phyloP scores from a whole-genome alignment of 257 asterid genomes.

The Gardenia jasminoides region DNA sequence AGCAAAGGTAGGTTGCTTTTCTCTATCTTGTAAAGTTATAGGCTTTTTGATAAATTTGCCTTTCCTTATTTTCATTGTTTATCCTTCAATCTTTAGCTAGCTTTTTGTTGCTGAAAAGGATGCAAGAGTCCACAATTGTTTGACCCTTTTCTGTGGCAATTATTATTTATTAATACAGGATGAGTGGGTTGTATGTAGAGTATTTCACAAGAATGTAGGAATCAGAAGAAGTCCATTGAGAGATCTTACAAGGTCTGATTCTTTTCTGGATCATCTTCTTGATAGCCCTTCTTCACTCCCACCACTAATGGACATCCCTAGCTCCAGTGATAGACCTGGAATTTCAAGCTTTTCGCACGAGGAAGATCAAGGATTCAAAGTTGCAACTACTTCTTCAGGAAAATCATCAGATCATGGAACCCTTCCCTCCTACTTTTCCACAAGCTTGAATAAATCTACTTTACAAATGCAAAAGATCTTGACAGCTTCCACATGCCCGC shows the following conservation, averaged over 20 bases:
- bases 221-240: conserved; percentile 33
- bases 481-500: neutral
- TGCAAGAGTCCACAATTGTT: neutral
- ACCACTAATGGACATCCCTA: conserved; percentile 36
- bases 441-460: conserved; percentile 9
- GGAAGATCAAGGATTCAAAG: conserved; percentile 23
- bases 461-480: neutral
- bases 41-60: neutral
- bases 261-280: conserved; percentile 51
- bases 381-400: conserved; percentile 23
- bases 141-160: neutral
- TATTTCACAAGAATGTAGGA: conserved; percentile 57
- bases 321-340: conserved; percentile 8
- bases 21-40: neutral
- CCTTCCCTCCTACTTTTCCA: conserved; percentile 24
- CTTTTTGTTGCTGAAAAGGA: neutral
- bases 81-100: neutral
- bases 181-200: conserved; percentile 71
- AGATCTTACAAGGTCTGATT: conserved; percentile 44
- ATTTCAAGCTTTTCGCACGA: conserved; percentile 24
- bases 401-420: conserved; percentile 25
- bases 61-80: neutral
- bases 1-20: conserved; percentile 48
- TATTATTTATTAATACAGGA: conserved; percentile 42
- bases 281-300: conserved; percentile 49